Evolutionary conservation across 1,284 basidiomycete genomes (phyloP), one percentile per base, ranked within the genome.

Genomic region (Trichosporon coremiiforme): DNA sequence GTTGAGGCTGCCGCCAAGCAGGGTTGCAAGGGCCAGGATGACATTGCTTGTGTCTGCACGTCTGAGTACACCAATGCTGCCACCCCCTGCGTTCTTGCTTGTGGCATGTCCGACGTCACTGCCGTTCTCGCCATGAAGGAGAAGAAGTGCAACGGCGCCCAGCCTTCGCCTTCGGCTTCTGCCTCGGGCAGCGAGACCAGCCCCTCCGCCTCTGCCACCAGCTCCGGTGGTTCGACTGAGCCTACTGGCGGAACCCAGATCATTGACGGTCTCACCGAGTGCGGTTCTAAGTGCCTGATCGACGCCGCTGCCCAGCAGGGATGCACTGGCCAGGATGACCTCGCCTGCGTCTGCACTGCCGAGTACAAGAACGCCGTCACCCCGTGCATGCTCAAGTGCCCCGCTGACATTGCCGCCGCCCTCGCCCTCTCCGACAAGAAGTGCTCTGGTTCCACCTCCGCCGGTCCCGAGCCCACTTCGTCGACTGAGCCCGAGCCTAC

Each of bases 291-390:
- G 33, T 68, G 67, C 45, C 62, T 68, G 20, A 25, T 15, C 3
- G 45, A 55, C 12, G 47, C 62, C 2, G 45, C 64, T 25, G 20
- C 47, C 15, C 9, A 13, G 7, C 47, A 47, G 5, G 33, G 36
- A 4, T 69, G 68, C 68, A 66, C 41, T 15, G 64, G 53, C n/a
- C 38, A 45, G 10, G n/a, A 33, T 55, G 68, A 69, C 68, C 60
- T 20, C 7, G 41, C 57, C 17, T 69, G 68, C 17, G 25, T 66
- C 3, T 69, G 68, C 35, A 53, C 33, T 15, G 13, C 45, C 6
- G 65, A 10, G 13, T 69, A 41, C 65, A 20, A 36, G 20, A 5
- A 10, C 13, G 65, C 47, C 3, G 68, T 33, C 10, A 50, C 68
- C 5, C 7, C 60, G 8, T 69, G 68, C 25, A 17, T 69, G 9